Base-by-base conservation (phyloP, 176 grass and related monocot genomes). In the Luzula sylvatica region DNA sequence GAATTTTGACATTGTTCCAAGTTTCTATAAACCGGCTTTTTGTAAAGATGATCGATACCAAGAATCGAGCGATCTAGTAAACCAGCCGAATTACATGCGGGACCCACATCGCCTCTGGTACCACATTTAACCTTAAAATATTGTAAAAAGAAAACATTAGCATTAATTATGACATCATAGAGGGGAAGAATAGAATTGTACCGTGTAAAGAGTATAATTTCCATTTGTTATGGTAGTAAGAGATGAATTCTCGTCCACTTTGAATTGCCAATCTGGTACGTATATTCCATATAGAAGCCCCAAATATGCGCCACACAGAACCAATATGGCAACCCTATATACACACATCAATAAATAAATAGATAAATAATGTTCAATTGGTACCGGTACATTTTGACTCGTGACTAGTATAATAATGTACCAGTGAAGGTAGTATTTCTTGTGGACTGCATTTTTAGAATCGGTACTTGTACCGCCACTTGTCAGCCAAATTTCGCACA, bases 401-500 rank as follows among this genome's bases (percentile, higher is more conserved):
- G 9, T 26, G 23, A 15, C 25, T 48, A 47, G 16, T 45, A 19
- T 27, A 42, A 63, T 23, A 46, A 63, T 63, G 1, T 63, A 63
- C 58, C 58, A 63, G 27, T 63, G 58, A 63, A 48, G 40, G 46
- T 26, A 30, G 53, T 88, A 81, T 75, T 59, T 76, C 72, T 73
- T 88, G 32, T 80, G 43, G 30, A 95, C 73, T 65, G 55, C 55
- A 16, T 60, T 28, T 62, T 77, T 76, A 72, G 66, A 73, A 66
- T 68, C 43, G 13, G 61, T 80, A 60, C 38, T 61, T 74, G 22
- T 73, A 55, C 46, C 72, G 67, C 63, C 74, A 70, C 35, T 23
- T 48, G 42, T 46, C 22, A 95, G 79, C 88, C 88, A 95, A 43
- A 95, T 95, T 80, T 95, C 83, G 50, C 83, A 95, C 0, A 84